Base-by-base conservation (phyloP, 1,284 basidiomycete species). In the Naganishia sp. region DNA sequence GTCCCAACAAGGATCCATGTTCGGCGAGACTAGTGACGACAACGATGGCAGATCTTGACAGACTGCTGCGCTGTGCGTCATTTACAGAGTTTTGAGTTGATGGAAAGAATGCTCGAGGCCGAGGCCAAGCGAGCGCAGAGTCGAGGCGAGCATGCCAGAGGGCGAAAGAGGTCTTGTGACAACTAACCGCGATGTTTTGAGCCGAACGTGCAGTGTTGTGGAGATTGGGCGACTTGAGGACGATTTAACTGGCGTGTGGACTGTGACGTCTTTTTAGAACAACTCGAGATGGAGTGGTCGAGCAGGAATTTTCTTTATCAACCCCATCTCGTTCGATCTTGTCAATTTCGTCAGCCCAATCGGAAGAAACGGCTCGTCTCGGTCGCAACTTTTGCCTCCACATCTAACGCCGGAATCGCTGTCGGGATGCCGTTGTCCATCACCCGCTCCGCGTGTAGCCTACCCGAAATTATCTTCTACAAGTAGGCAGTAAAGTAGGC, bases 161-260 rank as follows among this genome's bases (percentile, higher is more conserved):
- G 33, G 48, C 59, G 23, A 39, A 36, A 61, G 18, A 39, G 45
- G 59, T 42, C 49, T 43, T 42, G 36, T 52, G 49, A 61, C n/a
- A 61, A 61, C 59, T 61, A 61, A 61, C 59, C 59, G 59, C 28
- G 59, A 52, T 25, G 48, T 25, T n/a, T 28, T 33, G 44, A 61
- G 33, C 43, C 28, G 59, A 28, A 21, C 2, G 28, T n/a, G 45
- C 48, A 33, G 11, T 36, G 36, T 25, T 33, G 25, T 53, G 5
- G 50, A 16, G 10, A 25, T 50, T 31, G 49, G 13, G 36, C 36
- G 36, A 39, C 36, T 39, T 39, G 36, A 39, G 36, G 13, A 10
- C 6, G 36, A 39, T 39, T 7, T 7, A 39, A 6, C 23, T 49
- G 3, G 4, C 21, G 48, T n/a, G 21, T 21, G 21, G 45, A 46